These are phyloP conservation scores for Quercus parvula DNA, from an alignment of 306 rosid species.

Conservation along the genomic window DNA sequence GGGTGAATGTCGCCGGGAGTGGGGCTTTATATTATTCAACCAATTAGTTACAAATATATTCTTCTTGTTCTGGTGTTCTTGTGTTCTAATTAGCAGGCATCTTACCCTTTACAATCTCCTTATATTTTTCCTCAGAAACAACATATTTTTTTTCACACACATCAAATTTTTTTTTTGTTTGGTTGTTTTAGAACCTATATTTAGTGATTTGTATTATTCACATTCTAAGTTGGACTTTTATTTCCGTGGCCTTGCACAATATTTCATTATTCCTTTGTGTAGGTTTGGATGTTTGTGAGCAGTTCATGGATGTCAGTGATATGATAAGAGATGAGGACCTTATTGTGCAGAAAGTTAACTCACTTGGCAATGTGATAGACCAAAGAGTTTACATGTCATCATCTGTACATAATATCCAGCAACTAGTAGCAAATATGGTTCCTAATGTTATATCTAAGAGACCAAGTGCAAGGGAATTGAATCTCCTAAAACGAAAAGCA, in stretches of 20 bases:
- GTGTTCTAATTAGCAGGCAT: background rate
- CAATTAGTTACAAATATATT: background rate
- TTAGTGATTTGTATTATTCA: background rate
- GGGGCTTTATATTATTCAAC: background rate
- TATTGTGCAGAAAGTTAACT: conserved; percentile 53
- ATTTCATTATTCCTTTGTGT: conserved; percentile 28
- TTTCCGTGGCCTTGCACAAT: conserved; percentile 16
- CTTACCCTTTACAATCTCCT: background rate
- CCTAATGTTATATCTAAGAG: conserved; percentile 80
- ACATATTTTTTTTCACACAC: background rate
- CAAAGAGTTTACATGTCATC: conserved; percentile 61
- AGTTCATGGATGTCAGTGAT: conserved; percentile 95
- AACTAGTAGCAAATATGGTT: conserved; percentile 86
- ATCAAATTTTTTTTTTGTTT: background rate
- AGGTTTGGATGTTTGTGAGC: conserved; percentile 95
- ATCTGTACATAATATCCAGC: conserved; percentile 76
- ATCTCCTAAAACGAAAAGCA: conserved; percentile 94
- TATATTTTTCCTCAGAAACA: background rate
- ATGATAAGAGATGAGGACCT: conserved; percentile 98
- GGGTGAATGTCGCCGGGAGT: background rate
- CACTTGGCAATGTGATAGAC: conserved; percentile 59
- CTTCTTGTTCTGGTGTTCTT: background rate
- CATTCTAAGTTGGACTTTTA: background rate
- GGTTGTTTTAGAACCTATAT: conserved; percentile 4
- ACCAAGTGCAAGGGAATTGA: conserved; percentile 91